Evolutionary conservation across 176 grass and related monocot species (phyloP).

Genomic region (Ampelocalamus luodianensis): DNA sequence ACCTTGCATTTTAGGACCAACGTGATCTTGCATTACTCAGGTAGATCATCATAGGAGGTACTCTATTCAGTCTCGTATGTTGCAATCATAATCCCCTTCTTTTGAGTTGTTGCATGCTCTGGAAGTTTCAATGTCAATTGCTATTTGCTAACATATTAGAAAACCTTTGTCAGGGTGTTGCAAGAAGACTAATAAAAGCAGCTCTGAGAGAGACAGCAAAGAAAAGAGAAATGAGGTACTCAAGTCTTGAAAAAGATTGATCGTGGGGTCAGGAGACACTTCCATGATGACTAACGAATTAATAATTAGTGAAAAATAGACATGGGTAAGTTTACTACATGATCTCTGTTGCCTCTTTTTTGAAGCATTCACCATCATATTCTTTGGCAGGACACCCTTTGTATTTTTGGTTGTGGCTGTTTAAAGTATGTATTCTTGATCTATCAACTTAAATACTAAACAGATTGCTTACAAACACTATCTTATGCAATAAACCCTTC

Average conservation of each 20-base stretch:
- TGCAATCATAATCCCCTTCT: not conserved
- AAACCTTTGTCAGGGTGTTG: conserved; percentile 48
- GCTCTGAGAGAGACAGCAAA: conserved; percentile 41
- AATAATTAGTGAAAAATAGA: conserved; percentile 86
- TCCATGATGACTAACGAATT: conserved; percentile 78
- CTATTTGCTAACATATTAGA: conserved; percentile 17
- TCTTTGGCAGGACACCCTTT: not conserved
- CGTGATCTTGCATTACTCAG: conserved; percentile 12
- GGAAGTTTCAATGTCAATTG: not conserved
- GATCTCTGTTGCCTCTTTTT: not conserved
- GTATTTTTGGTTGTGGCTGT: not conserved
- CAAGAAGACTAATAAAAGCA: conserved; percentile 47
- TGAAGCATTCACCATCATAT: not conserved
- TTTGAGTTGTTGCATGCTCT: not conserved
- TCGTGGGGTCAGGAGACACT: conserved; percentile 49
- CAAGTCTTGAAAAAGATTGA: conserved; percentile 49
- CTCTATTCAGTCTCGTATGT: not conserved
- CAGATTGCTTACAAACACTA: not conserved
- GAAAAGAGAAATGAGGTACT: conserved; percentile 56
- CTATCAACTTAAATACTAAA: not conserved
- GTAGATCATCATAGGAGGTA: not conserved
- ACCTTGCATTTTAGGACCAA: not conserved
- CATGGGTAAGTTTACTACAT: conserved; percentile 71
- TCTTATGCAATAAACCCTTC: conserved; percentile 1
- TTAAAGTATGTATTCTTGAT: conserved; percentile 1